A percentile compares a stretch with the other conserved stretches of the same genome.
These are phyloP conservation scores for Neoboletus brunneissimus DNA, from an alignment of 768 basidiomycete genomes.

Conservation along the genomic window DNA sequence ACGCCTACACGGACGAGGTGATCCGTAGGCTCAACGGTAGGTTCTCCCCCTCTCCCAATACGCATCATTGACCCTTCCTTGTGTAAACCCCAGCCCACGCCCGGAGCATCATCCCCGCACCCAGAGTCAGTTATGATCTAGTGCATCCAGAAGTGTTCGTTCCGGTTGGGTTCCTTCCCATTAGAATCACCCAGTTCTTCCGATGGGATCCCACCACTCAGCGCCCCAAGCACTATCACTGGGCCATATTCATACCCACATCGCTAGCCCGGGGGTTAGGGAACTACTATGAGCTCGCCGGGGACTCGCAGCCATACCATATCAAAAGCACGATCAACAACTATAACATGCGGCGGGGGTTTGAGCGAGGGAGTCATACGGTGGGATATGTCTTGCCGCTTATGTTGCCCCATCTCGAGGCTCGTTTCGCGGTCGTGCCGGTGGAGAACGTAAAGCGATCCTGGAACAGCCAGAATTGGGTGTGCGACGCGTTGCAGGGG, in stretches of 20 bases:
- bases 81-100: neutral
- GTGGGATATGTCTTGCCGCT: slow-evolving; percentile 7
- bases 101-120: neutral
- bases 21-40: neutral
- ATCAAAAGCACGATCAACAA: neutral
- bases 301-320: neutral
- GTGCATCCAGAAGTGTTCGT: slow-evolving; percentile 1
- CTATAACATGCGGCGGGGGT: neutral
- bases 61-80: neutral
- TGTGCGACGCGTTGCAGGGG: slow-evolving; percentile 1
- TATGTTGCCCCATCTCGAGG: slow-evolving; percentile 5
- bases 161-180: slow-evolving; percentile 1
- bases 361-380: slow-evolving; percentile 9
- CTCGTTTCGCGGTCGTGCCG: neutral
- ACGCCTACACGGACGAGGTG: slow-evolving; percentile 2
- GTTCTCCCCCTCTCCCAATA: neutral
- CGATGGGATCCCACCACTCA: neutral
- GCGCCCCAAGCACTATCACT: neutral
- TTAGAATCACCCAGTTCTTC: neutral
- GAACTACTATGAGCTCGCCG: slow-evolving; percentile 7
- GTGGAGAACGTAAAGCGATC: neutral
- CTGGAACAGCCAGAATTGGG: slow-evolving; percentile 7
- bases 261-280: slow-evolving; percentile 2
- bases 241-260: slow-evolving; percentile 12
- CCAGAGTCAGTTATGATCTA: neutral